phyloP scores from a whole-genome alignment of 768 basidiomycete genomes.

The Fistulinella prunicolor region DNA sequence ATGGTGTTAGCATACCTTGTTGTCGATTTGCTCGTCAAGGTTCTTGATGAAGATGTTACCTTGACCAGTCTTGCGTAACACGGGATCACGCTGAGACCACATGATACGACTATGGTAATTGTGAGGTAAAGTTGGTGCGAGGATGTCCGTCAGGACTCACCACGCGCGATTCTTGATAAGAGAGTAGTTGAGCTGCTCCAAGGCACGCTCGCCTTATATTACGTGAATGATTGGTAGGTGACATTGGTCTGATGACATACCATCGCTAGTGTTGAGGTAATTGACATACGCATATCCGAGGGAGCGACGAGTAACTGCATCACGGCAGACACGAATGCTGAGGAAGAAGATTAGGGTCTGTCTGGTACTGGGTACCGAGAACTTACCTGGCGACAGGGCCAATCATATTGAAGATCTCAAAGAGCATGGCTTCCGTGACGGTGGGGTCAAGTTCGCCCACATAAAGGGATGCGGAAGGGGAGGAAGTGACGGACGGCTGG shows the following conservation, averaged over 20 bases:
- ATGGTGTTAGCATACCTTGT: constrained; percentile 59
- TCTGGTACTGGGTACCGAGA: neutral
- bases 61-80: constrained; percentile 98
- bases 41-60: constrained; percentile 99
- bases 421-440: constrained; percentile 99
- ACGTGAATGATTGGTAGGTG: neutral
- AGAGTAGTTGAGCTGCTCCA: constrained; percentile 99
- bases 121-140: neutral
- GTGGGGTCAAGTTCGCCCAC: constrained; percentile 98
- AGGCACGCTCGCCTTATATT: constrained; percentile 83
- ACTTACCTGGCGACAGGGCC: constrained; percentile 94
- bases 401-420: constrained; percentile 99
- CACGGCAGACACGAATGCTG: constrained; percentile 99
- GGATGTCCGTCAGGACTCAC: constrained; percentile 40
- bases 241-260: constrained; percentile 40
- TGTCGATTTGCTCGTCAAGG: constrained; percentile 94
- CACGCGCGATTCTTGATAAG: constrained; percentile 98
- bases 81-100: constrained; percentile 99
- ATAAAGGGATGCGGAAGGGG: constrained; percentile 92
- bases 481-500: constrained; percentile 49
- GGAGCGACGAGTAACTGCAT: constrained; percentile 98
- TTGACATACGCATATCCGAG: constrained; percentile 99
- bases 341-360: neutral
- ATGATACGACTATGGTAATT: constrained; percentile 80
- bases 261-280: constrained; percentile 93